These are phyloP conservation scores for Cyphellophora attinorum DNA, from an alignment of 2,329 filamentous ascomycete species.

Conservation along the genomic window DNA sequence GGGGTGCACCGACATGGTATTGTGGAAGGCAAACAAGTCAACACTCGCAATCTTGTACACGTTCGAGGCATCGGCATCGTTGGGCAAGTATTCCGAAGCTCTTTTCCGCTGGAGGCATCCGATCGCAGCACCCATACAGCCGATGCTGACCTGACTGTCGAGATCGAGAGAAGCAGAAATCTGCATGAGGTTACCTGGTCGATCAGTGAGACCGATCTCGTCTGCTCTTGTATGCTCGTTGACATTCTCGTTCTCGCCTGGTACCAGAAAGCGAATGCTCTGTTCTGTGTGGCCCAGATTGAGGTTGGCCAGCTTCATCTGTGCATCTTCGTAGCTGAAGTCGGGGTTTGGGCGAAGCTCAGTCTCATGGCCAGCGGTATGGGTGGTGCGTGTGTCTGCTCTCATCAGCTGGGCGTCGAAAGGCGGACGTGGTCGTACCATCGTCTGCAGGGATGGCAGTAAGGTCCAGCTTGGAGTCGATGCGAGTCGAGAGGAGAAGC, in stretches of 20 bases:
- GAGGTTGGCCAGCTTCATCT: constrained; percentile 54
- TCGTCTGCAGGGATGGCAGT: too few relatives aligned
- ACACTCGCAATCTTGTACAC: constrained; percentile 55
- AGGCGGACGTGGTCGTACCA: too few relatives aligned
- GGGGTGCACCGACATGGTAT: constrained; percentile 44
- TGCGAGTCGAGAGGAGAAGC: constrained; percentile 46
- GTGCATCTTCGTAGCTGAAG: constrained; percentile 60
- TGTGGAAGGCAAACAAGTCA: constrained; percentile 63
- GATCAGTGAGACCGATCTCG: constrained; percentile 39
- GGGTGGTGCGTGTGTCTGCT: constrained; percentile 9
- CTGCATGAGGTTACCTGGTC: constrained; percentile 56
- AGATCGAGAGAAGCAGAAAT: constrained; percentile 64
- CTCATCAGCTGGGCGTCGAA: constrained; percentile 22
- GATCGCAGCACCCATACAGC: constrained; percentile 82
- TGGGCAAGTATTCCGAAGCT: constrained; percentile 53
- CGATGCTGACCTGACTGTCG: constrained; percentile 64
- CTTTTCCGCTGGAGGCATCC: constrained; percentile 63
- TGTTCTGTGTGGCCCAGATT: constrained; percentile 32
- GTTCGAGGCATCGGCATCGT: constrained; percentile 43
- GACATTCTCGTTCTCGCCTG: constrained; percentile 41
- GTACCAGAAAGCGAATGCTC: constrained; percentile 50
- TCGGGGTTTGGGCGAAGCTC: constrained; percentile 62
- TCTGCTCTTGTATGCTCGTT: constrained; percentile 13
- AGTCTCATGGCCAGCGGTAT: constrained; percentile 49
- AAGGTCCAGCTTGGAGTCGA: constrained; percentile 27